These are phyloP conservation scores for Uronychia setigera DNA, from an alignment of 73 alveolate species.

Conservation along the genomic window DNA sequence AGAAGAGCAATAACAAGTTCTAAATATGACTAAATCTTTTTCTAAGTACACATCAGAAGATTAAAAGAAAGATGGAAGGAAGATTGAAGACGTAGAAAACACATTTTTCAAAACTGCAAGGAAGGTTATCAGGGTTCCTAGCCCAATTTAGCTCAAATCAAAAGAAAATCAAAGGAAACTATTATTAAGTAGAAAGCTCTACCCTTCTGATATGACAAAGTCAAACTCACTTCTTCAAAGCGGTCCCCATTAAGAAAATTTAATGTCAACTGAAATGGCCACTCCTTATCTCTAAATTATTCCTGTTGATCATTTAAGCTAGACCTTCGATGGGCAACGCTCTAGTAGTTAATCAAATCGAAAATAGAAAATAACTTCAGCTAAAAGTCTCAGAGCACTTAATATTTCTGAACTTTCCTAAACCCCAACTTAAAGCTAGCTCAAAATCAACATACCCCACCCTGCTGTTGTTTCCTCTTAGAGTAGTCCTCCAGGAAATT, in stretches of 20 bases:
- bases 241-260: not conserved
- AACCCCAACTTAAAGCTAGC: not conserved
- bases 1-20: not conserved
- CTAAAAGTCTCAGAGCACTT: no score
- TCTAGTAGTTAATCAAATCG: no score
- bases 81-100: not conserved
- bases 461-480: no score
- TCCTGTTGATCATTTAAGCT: no score
- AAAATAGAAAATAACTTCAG: no score
- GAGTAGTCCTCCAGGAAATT: not conserved
- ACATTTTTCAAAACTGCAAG: not conserved
- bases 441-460: not conserved
- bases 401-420: no score
- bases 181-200: no score
- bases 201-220: no score
- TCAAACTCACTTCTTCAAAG: not conserved
- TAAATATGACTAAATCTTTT: no score
- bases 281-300: not conserved
- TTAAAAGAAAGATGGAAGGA: not conserved
- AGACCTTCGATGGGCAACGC: no score
- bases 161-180: not conserved
- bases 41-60: no score
- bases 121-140: not conserved
- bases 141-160: not conserved
- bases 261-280: not conserved